Conservation (phyloP, 2,329 filamentous ascomycete species). For the Colletotrichum sp. region DNA sequence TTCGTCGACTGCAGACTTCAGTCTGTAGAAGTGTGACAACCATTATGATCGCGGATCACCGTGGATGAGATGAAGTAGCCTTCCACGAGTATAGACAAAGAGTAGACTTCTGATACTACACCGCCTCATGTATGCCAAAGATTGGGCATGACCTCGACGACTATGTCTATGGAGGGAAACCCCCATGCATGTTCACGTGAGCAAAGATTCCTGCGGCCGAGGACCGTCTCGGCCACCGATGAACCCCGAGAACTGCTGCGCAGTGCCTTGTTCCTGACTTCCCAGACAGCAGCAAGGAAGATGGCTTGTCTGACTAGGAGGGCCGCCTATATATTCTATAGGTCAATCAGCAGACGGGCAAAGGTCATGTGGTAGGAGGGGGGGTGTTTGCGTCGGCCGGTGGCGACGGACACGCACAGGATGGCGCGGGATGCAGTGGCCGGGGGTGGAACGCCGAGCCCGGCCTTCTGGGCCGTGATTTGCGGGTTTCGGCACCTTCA, state of each 20-base stretch:
- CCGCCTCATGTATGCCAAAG: too few species aligned
- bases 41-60: too few species aligned
- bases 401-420: background rate
- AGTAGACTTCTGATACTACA: too few species aligned
- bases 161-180: background rate
- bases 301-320: background rate
- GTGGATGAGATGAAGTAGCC: too few species aligned
- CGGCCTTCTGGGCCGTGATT: background rate
- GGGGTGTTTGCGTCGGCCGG: background rate
- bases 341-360: background rate
- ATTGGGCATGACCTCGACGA: background rate
- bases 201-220: background rate
- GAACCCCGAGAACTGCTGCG: background rate
- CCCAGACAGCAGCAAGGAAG: background rate
- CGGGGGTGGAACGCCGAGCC: background rate
- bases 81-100: too few species aligned
- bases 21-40: too few species aligned
- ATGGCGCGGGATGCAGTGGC: background rate
- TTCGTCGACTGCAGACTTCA: too few species aligned
- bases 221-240: background rate
- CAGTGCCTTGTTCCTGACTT: background rate
- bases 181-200: slow-evolving; percentile 1
- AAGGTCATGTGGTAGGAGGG: background rate
- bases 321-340: background rate
- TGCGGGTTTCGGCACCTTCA: background rate